Evolutionary conservation across 176 grass and related monocot species (phyloP), one percentile per base, ranked within the genome.

Genomic region (Panicum miliaceum): DNA sequence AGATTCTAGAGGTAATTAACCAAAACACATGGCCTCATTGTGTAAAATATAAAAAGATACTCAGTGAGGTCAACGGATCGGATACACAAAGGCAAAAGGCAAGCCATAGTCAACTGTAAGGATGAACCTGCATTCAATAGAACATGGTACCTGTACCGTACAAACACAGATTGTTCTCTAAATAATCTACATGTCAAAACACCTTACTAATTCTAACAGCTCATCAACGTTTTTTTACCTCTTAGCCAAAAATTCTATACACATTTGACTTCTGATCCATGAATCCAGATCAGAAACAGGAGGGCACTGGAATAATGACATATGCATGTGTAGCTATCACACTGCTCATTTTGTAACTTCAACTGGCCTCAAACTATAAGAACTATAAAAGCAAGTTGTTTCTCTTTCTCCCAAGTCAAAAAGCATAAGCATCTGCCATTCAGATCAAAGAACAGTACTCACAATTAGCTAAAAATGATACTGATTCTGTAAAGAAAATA

Each of bases 251-350:
- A 47, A 85, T 69, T 53, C 25, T 32, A 34, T 85, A 48, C 56
- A 72, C 26, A 86, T 58, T 72, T 82, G 83, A 82, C 83, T 82
- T 82, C 79, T 58, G 29, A 77, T 82, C 45, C 72, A 52, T 80
- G 53, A 83, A 64, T 71, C 42, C 53, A 85, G 56, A 75, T 85
- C 76, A 79, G 38, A 73, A 64, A 80, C 46, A 52, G 25, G 68
- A 34, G 42, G 65, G 41, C 11, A 79, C 1, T 15, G 77, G 61
- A 50, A 79, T 51, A 79, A 68, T 34, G 47, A 43, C 35, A 73
- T 10, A 72, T 62, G 54, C 57, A 64, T 86, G 46, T 38, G 82
- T 80, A 25, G 19, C 22, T 41, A 86, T 37, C 62, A 56, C 35
- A 71, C 51, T 41, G 23, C 10, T 52, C 4, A 35, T 78, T 72